Base-by-base conservation (phyloP, 768 basidiomycete species). In the Asterophora parasitica region DNA sequence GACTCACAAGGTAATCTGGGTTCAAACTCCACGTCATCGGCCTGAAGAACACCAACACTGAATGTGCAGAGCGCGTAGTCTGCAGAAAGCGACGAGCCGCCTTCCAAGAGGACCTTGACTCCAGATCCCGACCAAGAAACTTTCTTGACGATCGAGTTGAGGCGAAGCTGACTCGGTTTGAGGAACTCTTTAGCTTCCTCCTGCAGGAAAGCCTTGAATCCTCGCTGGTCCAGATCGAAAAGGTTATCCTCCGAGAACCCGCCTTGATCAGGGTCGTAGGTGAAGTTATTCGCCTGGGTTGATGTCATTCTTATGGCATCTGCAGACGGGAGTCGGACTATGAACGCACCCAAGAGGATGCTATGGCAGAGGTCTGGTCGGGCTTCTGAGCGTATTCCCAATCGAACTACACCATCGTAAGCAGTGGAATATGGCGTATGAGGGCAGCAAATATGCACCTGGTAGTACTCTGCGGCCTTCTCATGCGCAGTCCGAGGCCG, bases 1-100 rank as follows among this genome's bases (percentile, higher is more conserved):
- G 27, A 56, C 61, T 37, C 50, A 62, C 66, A 56, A 23, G 83
- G 84, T 15, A 85, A 58, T 7, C 63, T 17, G 2, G 84, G 84
- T 34, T 72, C 57, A 53, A 83, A 86, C 3, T 43, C 48, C 4
- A 86, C 77, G 49, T 84, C 82, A 26, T 73, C 65, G 47, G 82
- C 69, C 63, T 87, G 85, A 45, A 87, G 65, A 6, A 87, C 85
- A 0, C 85, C 85, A 1, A 83, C 59, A 51, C 83, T 85, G 64
- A 86, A 86, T 0, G 85, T 86, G 52, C 77, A 78, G 23, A 87
- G 58, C 3, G 76, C 81, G 58, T 82, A 79, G 43, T 83, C 76
- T 11, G 74, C 81, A 11, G 61, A 65, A 17, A 85, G 56, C 1
- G 34, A 63, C 27, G 62, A 51, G 1, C 78, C 80, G 47, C 72